Evolutionary conservation across 768 basidiomycete species (phyloP).

Genomic region (Lactifluus rugatus): DNA sequence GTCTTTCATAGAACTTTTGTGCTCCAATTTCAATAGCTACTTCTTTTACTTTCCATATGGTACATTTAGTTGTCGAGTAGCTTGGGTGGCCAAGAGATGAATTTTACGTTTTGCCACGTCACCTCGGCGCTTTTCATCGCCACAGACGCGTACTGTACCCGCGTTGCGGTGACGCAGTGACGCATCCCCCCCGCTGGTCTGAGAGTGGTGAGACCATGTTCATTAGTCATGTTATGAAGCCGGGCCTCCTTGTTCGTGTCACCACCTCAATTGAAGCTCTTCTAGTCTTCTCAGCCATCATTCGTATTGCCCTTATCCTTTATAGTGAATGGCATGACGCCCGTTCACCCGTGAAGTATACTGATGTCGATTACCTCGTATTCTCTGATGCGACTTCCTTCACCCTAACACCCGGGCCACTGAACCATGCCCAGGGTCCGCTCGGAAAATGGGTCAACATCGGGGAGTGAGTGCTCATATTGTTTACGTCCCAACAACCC

Average conservation of each 20-base stretch:
- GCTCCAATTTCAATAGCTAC: conserved; percentile 11
- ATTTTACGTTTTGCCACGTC: conserved; percentile 18
- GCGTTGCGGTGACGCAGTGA: background rate
- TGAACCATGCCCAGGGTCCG: conserved; percentile 54
- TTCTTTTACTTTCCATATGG: background rate
- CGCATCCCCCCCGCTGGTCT: background rate
- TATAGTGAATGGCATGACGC: conserved; percentile 91
- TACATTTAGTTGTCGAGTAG: background rate
- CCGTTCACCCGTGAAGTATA: conserved; percentile 80
- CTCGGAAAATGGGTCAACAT: conserved; percentile 36
- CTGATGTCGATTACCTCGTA: conserved; percentile 96
- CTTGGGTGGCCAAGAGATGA: background rate
- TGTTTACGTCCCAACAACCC: background rate
- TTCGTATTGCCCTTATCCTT: conserved; percentile 62
- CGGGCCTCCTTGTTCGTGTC: background rate
- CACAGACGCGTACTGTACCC: background rate
- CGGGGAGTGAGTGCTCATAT: conserved; percentile 59
- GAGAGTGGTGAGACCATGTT: background rate
- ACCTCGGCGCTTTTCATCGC: conserved; percentile 1
- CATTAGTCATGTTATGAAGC: background rate
- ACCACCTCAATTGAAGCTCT: conserved; percentile 40
- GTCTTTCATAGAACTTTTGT: conserved; percentile 1
- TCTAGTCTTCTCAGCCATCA: conserved; percentile 40
- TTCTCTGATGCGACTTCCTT: conserved; percentile 87
- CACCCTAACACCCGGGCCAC: conserved; percentile 38